Base-by-base conservation (phyloP, 2,329 filamentous ascomycete species). In the Diaporthe eres region DNA sequence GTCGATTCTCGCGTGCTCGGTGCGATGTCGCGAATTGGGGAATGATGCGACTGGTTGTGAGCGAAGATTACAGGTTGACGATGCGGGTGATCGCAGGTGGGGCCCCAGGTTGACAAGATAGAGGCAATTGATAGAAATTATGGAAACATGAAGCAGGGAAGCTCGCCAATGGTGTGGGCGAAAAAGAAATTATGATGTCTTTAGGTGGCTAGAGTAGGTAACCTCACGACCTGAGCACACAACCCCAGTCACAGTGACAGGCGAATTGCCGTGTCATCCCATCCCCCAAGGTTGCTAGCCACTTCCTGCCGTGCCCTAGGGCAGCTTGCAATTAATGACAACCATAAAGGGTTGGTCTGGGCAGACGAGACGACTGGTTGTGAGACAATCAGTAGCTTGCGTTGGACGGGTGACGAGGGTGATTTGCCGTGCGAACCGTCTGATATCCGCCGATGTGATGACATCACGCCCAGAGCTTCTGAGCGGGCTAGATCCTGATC, bases 251-350 rank as follows among this genome's bases (percentile, higher is more conserved):
- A 5, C 42, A 37, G 47, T 28, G 51, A 55, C 55, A 49, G 31
- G 31, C 61, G n/a, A 60, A 73, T 17, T 73, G 60, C 42, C 22
- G 31, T 68, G 65, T 68, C 65, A 70, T 70, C 10, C 34, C 47
- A 42, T 28, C 12, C 49, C 28, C 25, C 31, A 28, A 55, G 49
- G 8, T 12, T 28, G 49, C n/a, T 22, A 70, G 31, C 34, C 49
- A 51, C 22, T 25, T 6, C 37, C 8, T 70, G 65, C 65, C 65
- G 49, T 47, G 34, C 34, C 49, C 65, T 70, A 70, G 34, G 65
- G 34, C 31, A 19, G n/a, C n/a, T 55, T 34, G 65, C 65, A 70
- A 42, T 31, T 51, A 70, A 42, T 70, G 47, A 42, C 49, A 70
- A 42, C 65, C 34, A 42, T 19, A 37, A 42, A 70, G 10, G 31